Evolutionary conservation across 2,329 filamentous ascomycete species (phyloP), one percentile per base, ranked within the genome.

Genomic region (Ophiostoma himal-ulmi): DNA sequence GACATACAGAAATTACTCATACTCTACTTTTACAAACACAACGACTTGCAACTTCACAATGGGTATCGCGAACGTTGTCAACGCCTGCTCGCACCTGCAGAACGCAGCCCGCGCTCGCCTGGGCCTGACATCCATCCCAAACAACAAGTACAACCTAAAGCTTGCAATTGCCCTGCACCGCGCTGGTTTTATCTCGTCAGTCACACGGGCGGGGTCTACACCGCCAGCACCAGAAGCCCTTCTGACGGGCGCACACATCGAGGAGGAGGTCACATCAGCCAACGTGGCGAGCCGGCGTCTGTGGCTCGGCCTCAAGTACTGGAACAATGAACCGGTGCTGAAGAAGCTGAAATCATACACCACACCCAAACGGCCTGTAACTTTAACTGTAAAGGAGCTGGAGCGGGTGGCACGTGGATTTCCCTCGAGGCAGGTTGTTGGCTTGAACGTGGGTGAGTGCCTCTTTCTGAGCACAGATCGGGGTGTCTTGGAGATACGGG

Each of bases 271-370:
- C 71, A 93, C 89, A 67, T 82, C 83, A 73, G 83, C 82, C 75
- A 97, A 96, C 80, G 87, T 93, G 52, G 86, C 93, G 5, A 85
- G 83, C 54, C 85, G 92, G 77, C 85, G 94, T 72, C 82, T 97
- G 74, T 97, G 94, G 94, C 81, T 97, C 14, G 93, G 93, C 0
- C 82, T 97, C 76, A 97, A 97, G 82, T 97, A 97, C 85, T 92
- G 87, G 87, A 88, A 93, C 75, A 91, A 91, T 77, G 84, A 89
- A 79, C 92, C 94, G 6, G 93, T 97, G 30, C 81, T 97, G 74
- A 83, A 83, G 73, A 84, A 87, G 74, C 84, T 94, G 76, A 79
- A 80, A 67, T 79, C 90, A 77, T 83, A 96, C 72, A 90, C 86
- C 76, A 94, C 89, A 79, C 91, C 93, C 11, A 94, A 87, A 76